A percentile compares a stretch with the other conserved stretches of the same genome.
These are phyloP conservation scores for Septoria petroselini DNA, from an alignment of 2,329 filamentous ascomycete species.

Conservation along the genomic window DNA sequence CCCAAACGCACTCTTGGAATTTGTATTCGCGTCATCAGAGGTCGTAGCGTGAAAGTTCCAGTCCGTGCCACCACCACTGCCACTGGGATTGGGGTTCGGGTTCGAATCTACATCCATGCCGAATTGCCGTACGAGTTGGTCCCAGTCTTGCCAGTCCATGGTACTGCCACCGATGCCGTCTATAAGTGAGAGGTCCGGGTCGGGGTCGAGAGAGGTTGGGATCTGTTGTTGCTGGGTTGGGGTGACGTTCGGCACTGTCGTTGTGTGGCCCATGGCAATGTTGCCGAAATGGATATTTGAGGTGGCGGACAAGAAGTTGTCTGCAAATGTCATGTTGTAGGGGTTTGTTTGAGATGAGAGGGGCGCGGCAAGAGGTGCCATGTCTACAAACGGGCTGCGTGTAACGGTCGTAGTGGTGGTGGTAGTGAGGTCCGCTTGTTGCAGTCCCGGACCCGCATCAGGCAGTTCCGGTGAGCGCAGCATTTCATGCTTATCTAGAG, in stretches of 20 bases:
- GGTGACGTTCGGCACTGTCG: background rate
- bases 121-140: conserved; percentile 49
- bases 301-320: conserved; percentile 17
- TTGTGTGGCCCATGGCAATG: conserved; percentile 8
- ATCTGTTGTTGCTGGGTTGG: conserved; percentile 7
- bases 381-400: conserved; percentile 9
- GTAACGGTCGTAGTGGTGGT: no score
- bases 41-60: conserved; percentile 19
- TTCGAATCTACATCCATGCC: conserved; percentile 42
- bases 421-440: no score
- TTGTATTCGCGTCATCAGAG: conserved; percentile 25
- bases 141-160: conserved; percentile 50
- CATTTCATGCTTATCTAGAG: conserved; percentile 36
- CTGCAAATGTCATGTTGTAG: conserved; percentile 13
- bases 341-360: background rate
- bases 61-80: conserved; percentile 6
- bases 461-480: conserved; percentile 33
- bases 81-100: conserved; percentile 9
- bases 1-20: conserved; percentile 31
- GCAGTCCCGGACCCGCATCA: no score
- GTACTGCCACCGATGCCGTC: conserved; percentile 42
- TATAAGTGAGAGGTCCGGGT: conserved; percentile 26
- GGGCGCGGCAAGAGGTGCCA: conserved; percentile 16
- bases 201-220: conserved; percentile 27
- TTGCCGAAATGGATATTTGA: conserved; percentile 21